Evolutionary conservation across 2,329 filamentous ascomycete genomes (phyloP).

Genomic region (Microdochium bolleyi): DNA sequence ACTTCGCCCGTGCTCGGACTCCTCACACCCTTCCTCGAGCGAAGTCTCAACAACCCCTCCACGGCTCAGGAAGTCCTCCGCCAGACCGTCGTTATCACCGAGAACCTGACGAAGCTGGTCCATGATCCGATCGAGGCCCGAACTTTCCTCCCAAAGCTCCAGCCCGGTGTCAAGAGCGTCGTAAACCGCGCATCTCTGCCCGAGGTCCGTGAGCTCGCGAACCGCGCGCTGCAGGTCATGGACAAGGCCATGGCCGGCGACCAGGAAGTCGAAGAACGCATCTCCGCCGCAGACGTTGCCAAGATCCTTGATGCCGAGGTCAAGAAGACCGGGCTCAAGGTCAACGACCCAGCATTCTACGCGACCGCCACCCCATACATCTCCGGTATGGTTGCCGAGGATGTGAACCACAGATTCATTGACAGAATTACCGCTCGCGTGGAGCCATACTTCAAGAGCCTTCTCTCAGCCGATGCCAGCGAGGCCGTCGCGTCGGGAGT

Average conservation of each 20-base stretch:
- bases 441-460: slow-evolving; percentile 64
- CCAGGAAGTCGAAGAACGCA: slow-evolving; percentile 57
- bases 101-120: slow-evolving; percentile 97
- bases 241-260: slow-evolving; percentile 83
- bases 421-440: slow-evolving; percentile 63
- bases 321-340: slow-evolving; percentile 57
- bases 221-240: slow-evolving; percentile 77
- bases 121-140: slow-evolving; percentile 92
- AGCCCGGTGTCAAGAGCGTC: slow-evolving; percentile 87
- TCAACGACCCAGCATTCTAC: slow-evolving; percentile 57
- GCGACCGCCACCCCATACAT: slow-evolving; percentile 66
- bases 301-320: slow-evolving; percentile 70
- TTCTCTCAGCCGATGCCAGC: slow-evolving; percentile 54
- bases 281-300: slow-evolving; percentile 64
- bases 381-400: slow-evolving; percentile 76
- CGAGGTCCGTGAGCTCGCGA: slow-evolving; percentile 86
- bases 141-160: slow-evolving; percentile 89
- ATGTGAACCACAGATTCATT: slow-evolving; percentile 75
- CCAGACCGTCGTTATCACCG: slow-evolving; percentile 91
- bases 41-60: slow-evolving; percentile 82
- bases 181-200: slow-evolving; percentile 83
- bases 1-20: slow-evolving; percentile 92
- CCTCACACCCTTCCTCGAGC: slow-evolving; percentile 88
- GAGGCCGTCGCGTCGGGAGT: slow-evolving; percentile 63
- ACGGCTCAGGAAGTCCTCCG: slow-evolving; percentile 91